Base-by-base conservation (phyloP, 2,329 filamentous ascomycete species). In the Talaromyces sp. region DNA sequence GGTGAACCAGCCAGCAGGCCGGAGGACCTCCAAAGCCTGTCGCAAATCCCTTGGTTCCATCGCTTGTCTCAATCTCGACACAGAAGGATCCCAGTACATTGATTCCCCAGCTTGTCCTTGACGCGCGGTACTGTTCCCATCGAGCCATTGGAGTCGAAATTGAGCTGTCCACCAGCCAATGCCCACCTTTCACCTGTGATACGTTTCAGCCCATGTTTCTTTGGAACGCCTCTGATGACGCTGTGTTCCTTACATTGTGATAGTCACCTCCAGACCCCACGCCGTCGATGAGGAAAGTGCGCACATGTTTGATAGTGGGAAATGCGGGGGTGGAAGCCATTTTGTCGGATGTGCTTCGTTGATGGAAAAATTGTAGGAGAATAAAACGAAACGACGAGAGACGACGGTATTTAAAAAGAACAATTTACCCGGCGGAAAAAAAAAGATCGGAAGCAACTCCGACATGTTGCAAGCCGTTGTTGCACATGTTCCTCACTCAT, bases 11-110 rank as follows among this genome's bases (percentile, higher is more conserved):
- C 93, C 93, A 97, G 79, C 93, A 96, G 42, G 90, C 93, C 36
- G 93, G 93, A 17, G 93, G 93, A 1, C 93, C 93, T 73, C 93
- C 93, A 72, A 97, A 97, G 17, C 93, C 93, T 30, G 93, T 97
- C 3, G 93, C 93, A 73, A 96, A 95, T 42, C 93, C 93, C 68
- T 93, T 90, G n/a, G 91, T 95, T 66, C 93, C 93, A 80, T 97
- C 92, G 8, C 85, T 88, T 17, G 90, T 90, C 76, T 96, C 91
- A 60, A 97, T 87, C 77, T 96, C 92, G 8, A 97, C 85, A 69
- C 92, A 89, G 78, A 97, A 96, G 0, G 92, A 96, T 1, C 93
- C 93, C 28, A 97, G 80, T 8, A 96, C 92, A 70, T 97, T 97
- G 82, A 97, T 97, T 42, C 93, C 93, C 91, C 92, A 97, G 74